Conservation (phyloP, 2,329 filamentous ascomycete species). For the Trichoderma sp. region DNA sequence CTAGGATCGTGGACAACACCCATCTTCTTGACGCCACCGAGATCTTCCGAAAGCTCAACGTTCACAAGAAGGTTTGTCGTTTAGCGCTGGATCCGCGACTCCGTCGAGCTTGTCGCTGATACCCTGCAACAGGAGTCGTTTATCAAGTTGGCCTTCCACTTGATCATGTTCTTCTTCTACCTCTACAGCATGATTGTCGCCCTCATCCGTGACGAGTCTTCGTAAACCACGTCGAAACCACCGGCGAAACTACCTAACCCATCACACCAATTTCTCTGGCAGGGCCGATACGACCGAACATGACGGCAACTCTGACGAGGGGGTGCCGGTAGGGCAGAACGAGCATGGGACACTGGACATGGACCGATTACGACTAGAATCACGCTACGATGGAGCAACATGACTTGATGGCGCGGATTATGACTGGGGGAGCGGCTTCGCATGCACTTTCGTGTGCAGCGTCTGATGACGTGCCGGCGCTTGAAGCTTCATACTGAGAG, state of each 20-base stretch:
- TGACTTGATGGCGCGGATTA: slow-evolving; percentile 36
- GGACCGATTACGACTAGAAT: slow-evolving; percentile 20
- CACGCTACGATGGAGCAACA: slow-evolving; percentile 34
- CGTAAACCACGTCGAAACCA: slow-evolving; percentile 56
- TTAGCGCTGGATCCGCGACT: background rate
- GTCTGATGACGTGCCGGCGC: slow-evolving; percentile 38
- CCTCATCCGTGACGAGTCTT: slow-evolving; percentile 90
- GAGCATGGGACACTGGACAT: slow-evolving; percentile 11
- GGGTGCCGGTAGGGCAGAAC: slow-evolving; percentile 9
- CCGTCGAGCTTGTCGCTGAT: slow-evolving; percentile 32
- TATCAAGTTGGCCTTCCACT: slow-evolving; percentile 96
- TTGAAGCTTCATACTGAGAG: slow-evolving; percentile 35
- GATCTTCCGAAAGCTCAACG: slow-evolving; percentile 98
- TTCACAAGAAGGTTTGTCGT: slow-evolving; percentile 86
- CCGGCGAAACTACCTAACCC: slow-evolving; percentile 20
- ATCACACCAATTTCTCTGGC: slow-evolving; percentile 30
- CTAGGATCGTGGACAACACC: slow-evolving; percentile 92
- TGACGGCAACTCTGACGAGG: slow-evolving; percentile 24
- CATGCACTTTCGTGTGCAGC: slow-evolving; percentile 39
- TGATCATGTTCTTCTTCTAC: slow-evolving; percentile 99
- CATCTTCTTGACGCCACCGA: slow-evolving; percentile 97
- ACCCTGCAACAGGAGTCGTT: slow-evolving; percentile 78
- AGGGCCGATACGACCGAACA: slow-evolving; percentile 24
- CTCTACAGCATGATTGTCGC: slow-evolving; percentile 98
- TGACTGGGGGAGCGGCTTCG: slow-evolving; percentile 34